Evolutionary conservation across 1,284 basidiomycete species (phyloP).

Genomic region (Rhodotorula sp.): DNA sequence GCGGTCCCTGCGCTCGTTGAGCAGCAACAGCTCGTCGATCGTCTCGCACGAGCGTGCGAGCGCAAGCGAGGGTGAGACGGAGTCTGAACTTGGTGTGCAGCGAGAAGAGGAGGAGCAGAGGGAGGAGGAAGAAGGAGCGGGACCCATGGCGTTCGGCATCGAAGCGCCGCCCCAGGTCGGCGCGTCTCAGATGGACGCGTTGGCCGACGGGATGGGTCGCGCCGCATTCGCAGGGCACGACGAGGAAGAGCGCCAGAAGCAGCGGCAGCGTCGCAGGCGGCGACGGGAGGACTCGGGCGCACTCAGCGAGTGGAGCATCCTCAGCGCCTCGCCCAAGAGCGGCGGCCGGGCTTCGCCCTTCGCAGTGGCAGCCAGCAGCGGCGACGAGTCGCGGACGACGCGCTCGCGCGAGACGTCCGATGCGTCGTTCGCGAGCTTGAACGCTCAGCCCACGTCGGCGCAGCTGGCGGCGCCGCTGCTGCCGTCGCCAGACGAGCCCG

Average conservation of each 20-base stretch:
- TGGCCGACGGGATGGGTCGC: constrained; percentile 15
- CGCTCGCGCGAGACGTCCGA: constrained; percentile 17
- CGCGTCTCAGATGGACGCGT: constrained; percentile 18
- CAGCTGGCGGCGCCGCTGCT: neutral
- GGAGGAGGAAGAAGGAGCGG: too few species aligned
- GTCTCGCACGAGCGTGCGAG: too few species aligned
- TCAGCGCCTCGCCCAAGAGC: neutral
- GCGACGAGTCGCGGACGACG: too few species aligned
- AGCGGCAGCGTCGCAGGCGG: neutral
- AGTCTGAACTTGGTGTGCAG: neutral
- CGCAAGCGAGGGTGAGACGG: too few species aligned
- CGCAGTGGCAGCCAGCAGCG: too few species aligned
- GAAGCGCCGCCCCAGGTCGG: neutral
- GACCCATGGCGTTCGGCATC: too few species aligned
- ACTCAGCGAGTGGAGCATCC: neutral
- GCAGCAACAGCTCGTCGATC: neutral
- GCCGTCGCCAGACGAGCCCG: neutral
- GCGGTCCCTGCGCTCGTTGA: neutral
- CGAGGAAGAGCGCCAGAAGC: neutral
- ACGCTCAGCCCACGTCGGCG: neutral
- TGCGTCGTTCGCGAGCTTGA: constrained; percentile 16
- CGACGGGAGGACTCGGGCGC: constrained; percentile 12
- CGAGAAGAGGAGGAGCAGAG: neutral
- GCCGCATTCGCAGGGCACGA: too few species aligned
- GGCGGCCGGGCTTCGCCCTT: too few species aligned